A percentile compares a stretch with the other conserved stretches of the same genome.
Evolutionary conservation across 148 eudicot genomes (phyloP).

Genomic region (Nepenthes mirabilis): DNA sequence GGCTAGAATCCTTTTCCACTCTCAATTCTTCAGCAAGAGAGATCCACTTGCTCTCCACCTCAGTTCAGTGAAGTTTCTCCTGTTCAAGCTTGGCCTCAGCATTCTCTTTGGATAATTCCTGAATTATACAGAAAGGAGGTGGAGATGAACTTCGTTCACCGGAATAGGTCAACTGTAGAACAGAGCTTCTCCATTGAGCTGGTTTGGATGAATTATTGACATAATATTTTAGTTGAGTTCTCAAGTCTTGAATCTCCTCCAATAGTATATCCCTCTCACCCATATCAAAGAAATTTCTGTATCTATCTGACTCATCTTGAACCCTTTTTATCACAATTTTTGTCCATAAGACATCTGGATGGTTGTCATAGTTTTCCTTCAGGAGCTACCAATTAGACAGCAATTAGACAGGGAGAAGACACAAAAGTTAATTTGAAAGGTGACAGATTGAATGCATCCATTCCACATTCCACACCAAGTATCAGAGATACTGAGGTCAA

Average conservation of each 20-base stretch:
- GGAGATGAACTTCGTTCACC: conserved; percentile 23
- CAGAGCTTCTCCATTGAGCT: conserved; percentile 23
- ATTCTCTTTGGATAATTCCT: conserved; percentile 35
- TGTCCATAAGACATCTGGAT: conserved; percentile 74
- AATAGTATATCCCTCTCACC: conserved; percentile 85
- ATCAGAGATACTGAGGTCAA: neutral
- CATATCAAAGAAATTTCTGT: conserved; percentile 73
- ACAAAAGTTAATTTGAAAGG: neutral
- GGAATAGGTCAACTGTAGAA: conserved; percentile 48
- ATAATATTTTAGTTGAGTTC: conserved; percentile 66
- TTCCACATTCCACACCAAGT: no score
- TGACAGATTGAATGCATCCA: no score
- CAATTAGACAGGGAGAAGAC: neutral
- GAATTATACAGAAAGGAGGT: conserved; percentile 28
- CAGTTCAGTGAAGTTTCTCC: conserved; percentile 62
- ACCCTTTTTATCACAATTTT: conserved; percentile 59
- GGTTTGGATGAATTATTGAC: conserved; percentile 45
- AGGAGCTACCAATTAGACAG: conserved; percentile 51
- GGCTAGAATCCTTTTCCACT: conserved; percentile 58
- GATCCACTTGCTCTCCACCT: conserved; percentile 84
- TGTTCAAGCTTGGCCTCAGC: conserved; percentile 43
- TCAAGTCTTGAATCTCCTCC: conserved; percentile 87
- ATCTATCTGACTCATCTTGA: conserved; percentile 68
- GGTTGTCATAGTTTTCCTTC: conserved; percentile 79
- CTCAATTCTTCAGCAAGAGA: conserved; percentile 71